Evolutionary conservation across 129 eudicot species (phyloP), one percentile per base, ranked within the genome.

Genomic region (Erigeron canadensis): DNA sequence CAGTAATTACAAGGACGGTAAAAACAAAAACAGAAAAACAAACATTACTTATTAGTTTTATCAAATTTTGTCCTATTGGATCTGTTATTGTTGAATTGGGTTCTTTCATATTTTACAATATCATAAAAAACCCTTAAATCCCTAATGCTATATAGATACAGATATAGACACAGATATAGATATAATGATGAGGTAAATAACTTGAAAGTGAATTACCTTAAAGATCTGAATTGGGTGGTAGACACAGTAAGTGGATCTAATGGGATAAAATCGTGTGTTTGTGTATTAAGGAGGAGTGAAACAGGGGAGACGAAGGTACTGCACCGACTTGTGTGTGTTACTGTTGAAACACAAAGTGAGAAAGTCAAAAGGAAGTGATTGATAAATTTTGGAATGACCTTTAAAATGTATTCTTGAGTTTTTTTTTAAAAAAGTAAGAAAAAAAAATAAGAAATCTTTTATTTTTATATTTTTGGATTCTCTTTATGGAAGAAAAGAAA

Each of bases 21-120:
- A 95, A 95, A 8, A 95, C 99, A 56, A 95, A 95, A 1, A 86
- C 88, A 15, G 99, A 90, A 88, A 95, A 95, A 63, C 97, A 95
- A 40, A 90, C 97, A 82, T 95, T 95, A 89, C 99, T 95, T 38
- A 95, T 86, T 10, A 84, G 84, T 81, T 95, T 88, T 4, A 95
- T 88, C 21, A 86, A 4, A 84, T 90, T 90, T 75, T 95, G 99
- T 70, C 96, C 99, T 61, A 95, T 90, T 19, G 97, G 97, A 79
- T 90, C 99, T 18, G 96, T 76, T 28, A 28, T 28, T 5, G 89
- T n/a, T 8, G 82, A 77, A 75, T 80, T 82, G 19, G 81, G n/a
- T 74, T 87, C 98, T 73, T 87, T 93, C 98, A 93, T 93, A 18
- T 37, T 37, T 58, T 57, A 48, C 38, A 65, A 42, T 56, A 67